Base-by-base conservation (phyloP, 257 asterid genomes). In the Nicotiana benthamiana region DNA sequence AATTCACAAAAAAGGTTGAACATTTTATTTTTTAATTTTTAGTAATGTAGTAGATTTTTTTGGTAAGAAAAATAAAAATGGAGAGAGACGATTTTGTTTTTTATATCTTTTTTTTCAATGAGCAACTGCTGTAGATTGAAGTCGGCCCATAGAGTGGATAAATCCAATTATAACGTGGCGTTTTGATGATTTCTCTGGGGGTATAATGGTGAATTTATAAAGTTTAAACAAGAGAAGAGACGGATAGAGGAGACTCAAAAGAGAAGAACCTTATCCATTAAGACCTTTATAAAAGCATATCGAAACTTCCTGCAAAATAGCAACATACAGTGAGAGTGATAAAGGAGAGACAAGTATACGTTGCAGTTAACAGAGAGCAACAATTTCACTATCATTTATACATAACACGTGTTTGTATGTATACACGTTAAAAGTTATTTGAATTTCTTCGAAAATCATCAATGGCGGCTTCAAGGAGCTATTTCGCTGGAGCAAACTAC, bases 381-480 rank as follows among this genome's bases (percentile, higher is more conserved):
- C 67, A 30, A 30, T 3, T 28, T 56, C 80, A 77, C 7, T 10
- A 36, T 30, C 72, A 56, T 57, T 32, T 68, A 40, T 20, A 68
- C 59, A 70, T 59, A 59, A 59, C 68, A 59, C 81, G 24, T 77
- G 30, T 26, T 34, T 79, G 75, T 79, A 61, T 34, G 43, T 15
- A 12, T 26, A 79, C 26, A 79, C 26, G 13, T 16, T 66, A 78
- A 78, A 52, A 22, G 0, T 48, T 24, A 0, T 77, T 24, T 60
- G 15, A 36, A 22, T 59, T 13, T 20, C 20, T 24, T 10, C 34
- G 26, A 4, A 48, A 20, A 9, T 43, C 43, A 43, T 48, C 53
- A 53, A 84, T 84, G 87, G 83, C 85, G 9, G 66, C 85, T 30
- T 81, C 87, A 70, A 72, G 54, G 62, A 72, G 75, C 51, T 84